Evolutionary conservation across 306 rosid species (phyloP).

Genomic region (Cicer yamashitae): DNA sequence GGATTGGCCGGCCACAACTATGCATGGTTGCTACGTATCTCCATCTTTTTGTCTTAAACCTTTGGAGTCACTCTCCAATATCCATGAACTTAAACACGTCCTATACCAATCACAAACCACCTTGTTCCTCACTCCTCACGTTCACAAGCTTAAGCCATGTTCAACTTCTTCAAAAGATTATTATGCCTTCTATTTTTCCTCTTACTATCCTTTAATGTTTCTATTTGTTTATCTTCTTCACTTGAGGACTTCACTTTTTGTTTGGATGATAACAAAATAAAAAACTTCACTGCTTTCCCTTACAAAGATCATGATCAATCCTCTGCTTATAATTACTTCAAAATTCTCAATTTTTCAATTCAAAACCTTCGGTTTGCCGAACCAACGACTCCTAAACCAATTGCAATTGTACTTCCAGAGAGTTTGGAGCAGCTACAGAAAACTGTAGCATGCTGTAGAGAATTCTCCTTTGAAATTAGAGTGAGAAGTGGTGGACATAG

Average conservation of each 20-base stretch:
- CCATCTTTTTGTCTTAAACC: conserved; percentile 52
- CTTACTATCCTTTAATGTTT: conserved; percentile 35
- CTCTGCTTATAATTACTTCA: conserved; percentile 50
- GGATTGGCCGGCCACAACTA: conserved; percentile 55
- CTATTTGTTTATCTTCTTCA: conserved; percentile 43
- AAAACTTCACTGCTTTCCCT: conserved; percentile 64
- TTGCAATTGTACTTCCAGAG: conserved; percentile 68
- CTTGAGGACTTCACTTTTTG: conserved; percentile 52
- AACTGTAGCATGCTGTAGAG: conserved; percentile 56
- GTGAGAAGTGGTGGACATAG: conserved; percentile 81
- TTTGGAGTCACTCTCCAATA: conserved; percentile 45
- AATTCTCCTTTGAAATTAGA: conserved; percentile 51
- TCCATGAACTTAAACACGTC: conserved; percentile 37
- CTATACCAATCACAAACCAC: conserved; percentile 38
- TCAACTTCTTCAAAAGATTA: conserved; percentile 26
- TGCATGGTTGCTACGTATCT: conserved; percentile 43
- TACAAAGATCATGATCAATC: conserved; percentile 38
- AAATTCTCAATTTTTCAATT: conserved; percentile 67
- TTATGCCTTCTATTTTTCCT: conserved; percentile 34
- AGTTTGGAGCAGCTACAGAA: conserved; percentile 57
- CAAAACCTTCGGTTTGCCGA: conserved; percentile 70
- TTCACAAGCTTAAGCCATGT: conserved; percentile 49
- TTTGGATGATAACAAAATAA: conserved; percentile 54
- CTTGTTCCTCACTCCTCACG: conserved; percentile 45
- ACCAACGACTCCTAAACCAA: conserved; percentile 58